A percentile compares a stretch with the other conserved stretches of the same genome.
phyloP scores from a whole-genome alignment of 1,284 basidiomycete genomes.

The Agaricales sp. region DNA sequence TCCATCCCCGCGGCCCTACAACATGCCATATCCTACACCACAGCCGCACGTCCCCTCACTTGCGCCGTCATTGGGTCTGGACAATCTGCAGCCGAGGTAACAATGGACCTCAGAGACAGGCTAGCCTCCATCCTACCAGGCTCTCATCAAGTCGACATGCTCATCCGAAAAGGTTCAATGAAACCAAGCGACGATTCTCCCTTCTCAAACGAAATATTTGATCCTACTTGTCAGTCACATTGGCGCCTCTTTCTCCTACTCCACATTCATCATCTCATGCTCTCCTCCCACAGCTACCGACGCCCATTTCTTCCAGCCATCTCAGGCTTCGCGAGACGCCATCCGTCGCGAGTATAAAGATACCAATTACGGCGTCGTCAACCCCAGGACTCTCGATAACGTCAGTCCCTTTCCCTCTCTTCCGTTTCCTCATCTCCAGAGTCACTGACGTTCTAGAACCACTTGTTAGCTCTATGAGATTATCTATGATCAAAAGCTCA shows the following conservation, averaged over 20 bases:
- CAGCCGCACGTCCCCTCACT: conserved; percentile 19
- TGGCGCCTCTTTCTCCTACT: conserved; percentile 3
- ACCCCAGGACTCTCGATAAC: conserved; percentile 31
- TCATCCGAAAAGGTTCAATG: conserved; percentile 42
- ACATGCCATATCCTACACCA: conserved; percentile 11
- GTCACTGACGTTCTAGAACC: neutral
- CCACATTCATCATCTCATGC: no score
- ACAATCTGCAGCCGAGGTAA: conserved; percentile 44
- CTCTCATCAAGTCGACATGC: conserved; percentile 37
- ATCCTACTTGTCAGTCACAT: conserved; percentile 32
- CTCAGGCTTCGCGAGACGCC: conserved; percentile 23
- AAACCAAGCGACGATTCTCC: conserved; percentile 48
- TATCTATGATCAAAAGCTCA: conserved; percentile 44
- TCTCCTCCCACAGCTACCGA: conserved; percentile 24
- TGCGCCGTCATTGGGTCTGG: conserved; percentile 43
- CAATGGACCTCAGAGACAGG: conserved; percentile 37
- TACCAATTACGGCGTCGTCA: conserved; percentile 52
- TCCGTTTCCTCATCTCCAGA: no score
- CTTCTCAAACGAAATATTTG: conserved; percentile 51
- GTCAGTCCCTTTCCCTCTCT: conserved; percentile 20
- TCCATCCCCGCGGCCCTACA: conserved; percentile 28
- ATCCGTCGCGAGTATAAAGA: conserved; percentile 35
- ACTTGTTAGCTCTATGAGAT: conserved; percentile 35
- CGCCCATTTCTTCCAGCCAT: conserved; percentile 27
- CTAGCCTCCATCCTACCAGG: conserved; percentile 21